Evolutionary conservation across 768 basidiomycete genomes (phyloP).

Genomic region (Tylopilus felleus): DNA sequence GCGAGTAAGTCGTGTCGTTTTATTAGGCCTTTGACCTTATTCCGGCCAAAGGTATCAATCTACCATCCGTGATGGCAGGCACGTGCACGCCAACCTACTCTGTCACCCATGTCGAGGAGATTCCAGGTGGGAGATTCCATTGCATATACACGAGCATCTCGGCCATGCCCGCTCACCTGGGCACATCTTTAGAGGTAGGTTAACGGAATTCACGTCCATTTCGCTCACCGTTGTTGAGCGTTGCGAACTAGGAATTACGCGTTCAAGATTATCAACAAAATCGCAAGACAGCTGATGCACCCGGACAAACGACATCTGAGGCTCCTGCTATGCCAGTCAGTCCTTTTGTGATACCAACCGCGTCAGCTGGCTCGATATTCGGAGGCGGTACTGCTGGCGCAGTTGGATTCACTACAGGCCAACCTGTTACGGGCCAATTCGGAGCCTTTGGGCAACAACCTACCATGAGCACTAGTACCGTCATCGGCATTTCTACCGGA

Average conservation of each 20-base stretch:
- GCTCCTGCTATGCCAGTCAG: conserved; percentile 8
- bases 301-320: conserved; percentile 43
- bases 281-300: conserved; percentile 63
- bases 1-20: too few species aligned
- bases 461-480: conserved; percentile 31
- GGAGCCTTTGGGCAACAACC: conserved; percentile 26
- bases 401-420: conserved; percentile 21
- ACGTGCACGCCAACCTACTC: conserved; percentile 61
- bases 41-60: conserved; percentile 5
- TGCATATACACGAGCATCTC: conserved; percentile 40
- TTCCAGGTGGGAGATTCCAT: too few species aligned
- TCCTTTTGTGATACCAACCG: conserved; percentile 15
- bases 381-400: conserved; percentile 13
- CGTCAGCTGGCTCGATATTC: conserved; percentile 25
- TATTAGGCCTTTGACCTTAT: too few species aligned
- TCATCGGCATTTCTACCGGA: conserved; percentile 23
- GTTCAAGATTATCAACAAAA: conserved; percentile 73
- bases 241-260: conserved; percentile 56
- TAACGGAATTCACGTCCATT: not conserved
- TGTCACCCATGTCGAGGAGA: conserved; percentile 62
- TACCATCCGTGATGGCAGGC: conserved; percentile 62
- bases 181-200: conserved; percentile 71
- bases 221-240: not conserved
- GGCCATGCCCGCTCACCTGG: conserved; percentile 74
- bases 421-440: conserved; percentile 24